Percentiles rank a stretch among this genome's conserved stretches.
phyloP scores from a whole-genome alignment of 1,139 yeast genomes.

The Blastobotrys aristatus region DNA sequence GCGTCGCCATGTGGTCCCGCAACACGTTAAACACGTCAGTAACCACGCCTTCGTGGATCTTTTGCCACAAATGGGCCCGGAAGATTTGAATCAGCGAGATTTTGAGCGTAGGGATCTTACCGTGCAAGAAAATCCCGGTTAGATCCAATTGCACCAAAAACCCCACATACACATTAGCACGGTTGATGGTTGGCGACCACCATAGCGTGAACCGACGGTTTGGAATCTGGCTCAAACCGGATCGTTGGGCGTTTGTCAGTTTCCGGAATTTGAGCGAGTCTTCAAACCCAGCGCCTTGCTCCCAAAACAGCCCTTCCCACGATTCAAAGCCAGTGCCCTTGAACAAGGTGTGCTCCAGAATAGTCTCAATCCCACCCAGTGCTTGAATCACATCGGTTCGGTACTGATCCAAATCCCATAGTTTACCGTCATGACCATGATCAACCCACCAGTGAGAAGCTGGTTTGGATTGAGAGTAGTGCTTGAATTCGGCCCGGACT shows the following conservation, averaged over 20 bases:
- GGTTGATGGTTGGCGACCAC: slow-evolving; percentile 99
- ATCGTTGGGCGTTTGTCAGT: slow-evolving; percentile 93
- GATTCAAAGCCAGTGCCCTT: slow-evolving; percentile 97
- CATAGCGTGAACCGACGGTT: slow-evolving; percentile 94
- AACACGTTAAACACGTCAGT: slow-evolving; percentile 90
- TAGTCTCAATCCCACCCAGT: slow-evolving; percentile 94
- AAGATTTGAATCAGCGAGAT: slow-evolving; percentile 93
- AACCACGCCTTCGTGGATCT: slow-evolving; percentile 92
- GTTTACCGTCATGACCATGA: slow-evolving; percentile 87
- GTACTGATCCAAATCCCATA: slow-evolving; percentile 91
- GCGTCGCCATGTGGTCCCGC: slow-evolving; percentile 78
- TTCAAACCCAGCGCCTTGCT: slow-evolving; percentile 93
- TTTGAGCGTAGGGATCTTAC: slow-evolving; percentile 94
- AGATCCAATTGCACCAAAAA: slow-evolving; percentile 92
- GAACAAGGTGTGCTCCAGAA: slow-evolving; percentile 89
- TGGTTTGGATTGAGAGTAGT: slow-evolving; percentile 61
- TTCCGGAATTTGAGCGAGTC: slow-evolving; percentile 92
- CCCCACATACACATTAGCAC: slow-evolving; percentile 98
- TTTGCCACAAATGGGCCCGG: slow-evolving; percentile 98
- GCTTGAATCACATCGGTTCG: slow-evolving; percentile 97
- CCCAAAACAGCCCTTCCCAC: slow-evolving; percentile 99
- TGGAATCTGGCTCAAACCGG: slow-evolving; percentile 96
- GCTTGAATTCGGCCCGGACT: slow-evolving; percentile 71
- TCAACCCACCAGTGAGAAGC: slow-evolving; percentile 98
- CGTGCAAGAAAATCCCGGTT: slow-evolving; percentile 95